Base-by-base conservation (phyloP, 2,329 filamentous ascomycete species). In the Sclerotiophoma versabilis region DNA sequence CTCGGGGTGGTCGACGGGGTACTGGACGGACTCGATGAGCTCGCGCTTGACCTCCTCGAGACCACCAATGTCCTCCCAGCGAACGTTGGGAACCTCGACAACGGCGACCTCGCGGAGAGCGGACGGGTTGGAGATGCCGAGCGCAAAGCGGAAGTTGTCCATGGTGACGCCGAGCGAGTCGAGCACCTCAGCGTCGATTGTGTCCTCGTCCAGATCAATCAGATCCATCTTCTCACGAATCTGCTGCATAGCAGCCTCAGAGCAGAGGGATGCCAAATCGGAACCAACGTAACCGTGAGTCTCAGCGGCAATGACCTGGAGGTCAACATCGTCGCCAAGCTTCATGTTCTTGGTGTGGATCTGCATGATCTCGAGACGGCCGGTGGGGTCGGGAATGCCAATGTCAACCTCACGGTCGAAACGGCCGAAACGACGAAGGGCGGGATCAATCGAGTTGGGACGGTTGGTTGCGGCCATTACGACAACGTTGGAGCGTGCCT, bases 341-440 rank as follows among this genome's bases (percentile, higher is more conserved):
- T 99, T 99, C 95, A 99, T 99, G 86, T 99, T 99, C 89, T 99
- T 99, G 79, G 95, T 99, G 85, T 99, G 95, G 66, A 99, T 99
- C 79, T 96, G 92, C 58, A 99, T 88, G 73, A 99, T 98, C 84
- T 99, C 95, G 30, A 99, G 90, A 85, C 95, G 95, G 62, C 95
- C 95, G 69, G 93, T 98, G 45, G 95, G 95, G 81, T 98, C 95
- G 48, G 95, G 95, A 65, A 98, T 96, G 72, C 93, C 93, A 73
- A 99, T 97, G 74, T 99, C 95, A 63, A 99, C 93, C 79, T 98
- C 95, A 77, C 95, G 95, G 77, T 99, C 95, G 82, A 99, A 98
- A 79, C 95, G 95, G 62, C 95, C 95, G 80, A 96, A 98, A 78
- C 95, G 93, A 80, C 93, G 92, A 54, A 99, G 90, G 54, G 95